Percentiles rank a stretch among this genome's conserved stretches.
These are phyloP conservation scores for Pyricularia sp. DNA, from an alignment of 2,329 filamentous ascomycete genomes.

Conservation along the genomic window DNA sequence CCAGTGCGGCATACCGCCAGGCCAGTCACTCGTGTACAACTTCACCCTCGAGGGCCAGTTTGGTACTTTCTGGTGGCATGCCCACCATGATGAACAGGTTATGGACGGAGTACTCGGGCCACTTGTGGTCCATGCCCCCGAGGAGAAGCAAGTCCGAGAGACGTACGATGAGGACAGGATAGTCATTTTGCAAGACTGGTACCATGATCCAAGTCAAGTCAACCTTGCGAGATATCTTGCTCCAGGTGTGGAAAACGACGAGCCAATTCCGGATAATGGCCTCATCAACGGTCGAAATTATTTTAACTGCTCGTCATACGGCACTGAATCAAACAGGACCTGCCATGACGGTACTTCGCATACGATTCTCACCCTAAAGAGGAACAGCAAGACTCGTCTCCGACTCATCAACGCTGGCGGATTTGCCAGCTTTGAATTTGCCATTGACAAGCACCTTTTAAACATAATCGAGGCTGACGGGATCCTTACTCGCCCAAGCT, in stretches of 20 bases:
- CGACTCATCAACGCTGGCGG: constrained; percentile 58
- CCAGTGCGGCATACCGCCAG: constrained; percentile 44
- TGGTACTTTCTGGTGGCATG: constrained; percentile 40
- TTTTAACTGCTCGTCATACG: constrained; percentile 5
- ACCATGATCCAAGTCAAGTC: constrained; percentile 42
- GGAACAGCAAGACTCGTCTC: constrained; percentile 25
- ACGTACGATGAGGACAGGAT: constrained; percentile 41
- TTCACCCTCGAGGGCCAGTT: constrained; percentile 33
- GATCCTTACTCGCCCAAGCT: constrained; percentile 42
- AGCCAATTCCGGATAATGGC: constrained; percentile 52
- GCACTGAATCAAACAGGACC: background rate
- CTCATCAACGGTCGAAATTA: constrained; percentile 42
- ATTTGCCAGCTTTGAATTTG: constrained; percentile 59
- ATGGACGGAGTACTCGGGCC: constrained; percentile 53
- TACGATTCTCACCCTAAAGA: background rate
- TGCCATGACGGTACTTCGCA: constrained; percentile 4
- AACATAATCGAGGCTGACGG: constrained; percentile 57
- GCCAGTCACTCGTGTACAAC: constrained; percentile 39
- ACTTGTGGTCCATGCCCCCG: constrained; percentile 48
- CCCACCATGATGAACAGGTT: constrained; percentile 46
- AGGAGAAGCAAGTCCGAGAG: constrained; percentile 33
- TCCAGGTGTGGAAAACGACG: constrained; percentile 40
- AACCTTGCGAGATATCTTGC: constrained; percentile 40
- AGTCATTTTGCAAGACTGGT: constrained; percentile 61
- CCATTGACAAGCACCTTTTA: constrained; percentile 49